These are phyloP conservation scores for Cyclotella choctawhatcheeana DNA, from an alignment of 108 stramenopile genomes.

Conservation along the genomic window DNA sequence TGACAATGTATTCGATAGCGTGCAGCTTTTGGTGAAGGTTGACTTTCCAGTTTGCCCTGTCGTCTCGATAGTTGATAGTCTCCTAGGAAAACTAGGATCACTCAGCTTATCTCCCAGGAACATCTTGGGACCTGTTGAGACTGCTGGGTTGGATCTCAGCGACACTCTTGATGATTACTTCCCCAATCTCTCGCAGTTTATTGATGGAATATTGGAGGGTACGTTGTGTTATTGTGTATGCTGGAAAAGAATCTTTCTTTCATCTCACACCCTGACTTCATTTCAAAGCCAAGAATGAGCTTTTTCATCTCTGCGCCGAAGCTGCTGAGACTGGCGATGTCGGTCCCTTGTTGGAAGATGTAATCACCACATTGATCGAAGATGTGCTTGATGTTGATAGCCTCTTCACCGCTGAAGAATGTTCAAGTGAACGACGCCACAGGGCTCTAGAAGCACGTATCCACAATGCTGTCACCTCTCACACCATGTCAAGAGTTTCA, in stretches of 20 bases:
- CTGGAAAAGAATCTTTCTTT: background rate
- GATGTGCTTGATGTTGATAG: conserved; percentile 9
- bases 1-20: conserved; percentile 21
- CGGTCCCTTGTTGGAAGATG: conserved; percentile 24
- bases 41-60: conserved; percentile 29
- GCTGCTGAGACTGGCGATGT: conserved; percentile 13
- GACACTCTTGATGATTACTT: conserved; percentile 18
- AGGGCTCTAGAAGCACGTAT: background rate
- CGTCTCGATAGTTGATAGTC: conserved; percentile 6
- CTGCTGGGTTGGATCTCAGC: background rate
- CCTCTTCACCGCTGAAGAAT: background rate
- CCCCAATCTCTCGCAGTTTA: conserved; percentile 15
- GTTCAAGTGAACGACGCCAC: background rate
- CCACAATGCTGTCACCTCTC: background rate
- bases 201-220: conserved; percentile 33
- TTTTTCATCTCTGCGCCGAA: conserved; percentile 34
- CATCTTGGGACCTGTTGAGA: conserved; percentile 14
- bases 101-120: conserved; percentile 18
- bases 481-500: background rate
- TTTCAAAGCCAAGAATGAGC: conserved; percentile 33
- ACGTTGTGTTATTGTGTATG: background rate
- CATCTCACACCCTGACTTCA: background rate
- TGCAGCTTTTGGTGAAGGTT: conserved; percentile 10
- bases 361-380: conserved; percentile 22
- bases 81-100: conserved; percentile 24